Percentiles rank a stretch among this genome's conserved stretches.
These are phyloP conservation scores for Yamadazyma nakazawae DNA, from an alignment of 805 yeast species.

Conservation along the genomic window DNA sequence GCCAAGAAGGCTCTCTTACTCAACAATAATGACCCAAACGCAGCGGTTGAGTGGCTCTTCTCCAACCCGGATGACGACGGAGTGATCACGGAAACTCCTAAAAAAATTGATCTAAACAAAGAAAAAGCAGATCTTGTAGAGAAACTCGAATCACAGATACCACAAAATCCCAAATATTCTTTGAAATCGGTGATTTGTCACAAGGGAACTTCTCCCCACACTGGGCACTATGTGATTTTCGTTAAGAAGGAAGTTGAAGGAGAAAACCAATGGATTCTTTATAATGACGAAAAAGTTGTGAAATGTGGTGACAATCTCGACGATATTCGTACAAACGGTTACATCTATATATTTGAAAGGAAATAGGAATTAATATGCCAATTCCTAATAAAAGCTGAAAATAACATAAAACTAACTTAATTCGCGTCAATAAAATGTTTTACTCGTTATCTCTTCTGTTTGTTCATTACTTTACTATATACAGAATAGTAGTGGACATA, in stretches of 20 bases:
- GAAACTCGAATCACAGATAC: not conserved
- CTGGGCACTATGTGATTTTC: constrained; percentile 89
- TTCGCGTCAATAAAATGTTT: too few relatives aligned
- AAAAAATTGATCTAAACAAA: constrained; percentile 28
- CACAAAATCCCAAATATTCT: constrained; percentile 29
- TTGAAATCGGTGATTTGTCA: constrained; percentile 76
- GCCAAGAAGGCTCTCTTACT: constrained; percentile 70
- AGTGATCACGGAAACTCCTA: constrained; percentile 24
- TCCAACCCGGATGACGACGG: constrained; percentile 78
- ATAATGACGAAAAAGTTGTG: constrained; percentile 88
- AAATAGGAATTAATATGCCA: not conserved
- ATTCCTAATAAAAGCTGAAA: not conserved
- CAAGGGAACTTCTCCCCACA: constrained; percentile 84
- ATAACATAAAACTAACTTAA: too few relatives aligned
- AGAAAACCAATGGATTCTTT: constrained; percentile 63
- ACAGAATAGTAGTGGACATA: too few relatives aligned
- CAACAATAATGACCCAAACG: constrained; percentile 59
- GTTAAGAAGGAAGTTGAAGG: constrained; percentile 44
- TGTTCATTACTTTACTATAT: too few relatives aligned
- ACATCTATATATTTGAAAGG: constrained; percentile 42
- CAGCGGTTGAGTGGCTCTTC: constrained; percentile 91
- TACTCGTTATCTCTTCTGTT: too few relatives aligned
- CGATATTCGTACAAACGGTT: constrained; percentile 47
- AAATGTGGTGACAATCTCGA: constrained; percentile 40
- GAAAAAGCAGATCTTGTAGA: constrained; percentile 16